phyloP scores from a whole-genome alignment of 768 basidiomycete genomes.

The Mycena vitilis region DNA sequence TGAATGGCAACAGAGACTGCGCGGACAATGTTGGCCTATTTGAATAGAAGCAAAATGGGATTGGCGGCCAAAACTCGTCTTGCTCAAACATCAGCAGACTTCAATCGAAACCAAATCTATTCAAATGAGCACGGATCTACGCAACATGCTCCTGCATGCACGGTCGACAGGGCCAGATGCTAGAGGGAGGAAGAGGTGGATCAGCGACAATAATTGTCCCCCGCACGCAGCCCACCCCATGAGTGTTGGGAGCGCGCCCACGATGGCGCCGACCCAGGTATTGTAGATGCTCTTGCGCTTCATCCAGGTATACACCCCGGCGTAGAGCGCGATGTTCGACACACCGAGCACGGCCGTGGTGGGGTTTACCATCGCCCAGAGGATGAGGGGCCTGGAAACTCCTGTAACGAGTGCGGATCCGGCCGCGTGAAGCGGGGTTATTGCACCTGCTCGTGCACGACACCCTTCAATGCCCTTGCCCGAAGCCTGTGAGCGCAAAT shows the following conservation, averaged over 20 bases:
- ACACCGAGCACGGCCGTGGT: conserved; percentile 86
- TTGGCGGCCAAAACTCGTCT: too few relatives aligned
- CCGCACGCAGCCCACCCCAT: conserved; percentile 99
- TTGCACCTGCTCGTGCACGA: too few relatives aligned
- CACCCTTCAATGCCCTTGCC: too few relatives aligned
- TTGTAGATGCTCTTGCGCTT: conserved; percentile 86
- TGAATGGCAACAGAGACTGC: too few relatives aligned
- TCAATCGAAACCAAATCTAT: too few relatives aligned
- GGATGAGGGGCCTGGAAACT: conserved; percentile 77
- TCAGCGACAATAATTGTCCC: conserved; percentile 76
- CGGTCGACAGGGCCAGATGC: conserved; percentile 53
- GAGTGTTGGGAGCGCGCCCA: conserved; percentile 92
- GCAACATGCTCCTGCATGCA: too few relatives aligned
- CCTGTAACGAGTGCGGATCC: conserved; percentile 84
- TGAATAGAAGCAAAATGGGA: too few relatives aligned
- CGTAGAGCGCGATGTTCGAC: conserved; percentile 89
- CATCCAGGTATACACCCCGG: conserved; percentile 91
- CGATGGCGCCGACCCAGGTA: conserved; percentile 95
- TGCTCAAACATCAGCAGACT: too few relatives aligned
- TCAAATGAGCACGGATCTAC: too few relatives aligned
- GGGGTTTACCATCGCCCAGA: conserved; percentile 88
- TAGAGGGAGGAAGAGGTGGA: conserved; percentile 72
- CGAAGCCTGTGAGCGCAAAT: too few relatives aligned
- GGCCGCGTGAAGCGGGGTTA: conserved; percentile 86
- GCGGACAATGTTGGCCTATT: too few relatives aligned